A percentile compares a stretch with the other conserved stretches of the same genome.
These are phyloP conservation scores for Scolecobasidium constrictum DNA, from an alignment of 2,329 filamentous ascomycete genomes.

Conservation along the genomic window DNA sequence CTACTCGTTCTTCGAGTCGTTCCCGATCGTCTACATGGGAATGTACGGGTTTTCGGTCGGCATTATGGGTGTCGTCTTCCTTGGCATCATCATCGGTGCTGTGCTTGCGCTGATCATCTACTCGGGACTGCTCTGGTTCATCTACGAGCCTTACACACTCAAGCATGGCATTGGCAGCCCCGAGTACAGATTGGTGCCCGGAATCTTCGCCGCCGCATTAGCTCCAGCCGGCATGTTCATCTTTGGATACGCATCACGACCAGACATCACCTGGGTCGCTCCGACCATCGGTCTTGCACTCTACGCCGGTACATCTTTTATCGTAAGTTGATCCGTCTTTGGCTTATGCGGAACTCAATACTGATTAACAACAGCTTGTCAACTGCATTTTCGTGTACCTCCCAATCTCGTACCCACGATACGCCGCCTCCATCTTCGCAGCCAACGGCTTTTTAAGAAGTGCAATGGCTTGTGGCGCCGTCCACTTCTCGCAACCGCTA, in stretches of 20 bases:
- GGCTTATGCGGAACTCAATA: no score
- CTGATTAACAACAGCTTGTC: not conserved
- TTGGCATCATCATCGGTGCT: conserved; percentile 6
- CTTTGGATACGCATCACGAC: conserved; percentile 7
- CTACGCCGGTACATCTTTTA: conserved; percentile 5
- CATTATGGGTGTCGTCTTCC: conserved; percentile 10
- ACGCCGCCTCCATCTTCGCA: conserved; percentile 5
- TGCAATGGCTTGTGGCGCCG: conserved; percentile 9
- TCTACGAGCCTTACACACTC: conserved; percentile 8
- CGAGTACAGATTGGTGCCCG: conserved; percentile 4
- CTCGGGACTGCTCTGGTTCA: not conserved
- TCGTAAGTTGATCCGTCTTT: no score
- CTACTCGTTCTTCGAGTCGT: conserved; percentile 12
- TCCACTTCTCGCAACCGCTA: conserved; percentile 9
- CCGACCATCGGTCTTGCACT: conserved; percentile 8
- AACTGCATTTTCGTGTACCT: conserved; percentile 7
- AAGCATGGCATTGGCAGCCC: conserved; percentile 4
- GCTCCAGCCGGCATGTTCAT: conserved; percentile 10
- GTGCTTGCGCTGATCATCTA: conserved; percentile 5
- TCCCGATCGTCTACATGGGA: conserved; percentile 9
- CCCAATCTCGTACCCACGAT: conserved; percentile 3
- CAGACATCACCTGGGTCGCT: conserved; percentile 7
- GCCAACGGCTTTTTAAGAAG: conserved; percentile 7
- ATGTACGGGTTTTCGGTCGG: conserved; percentile 10
- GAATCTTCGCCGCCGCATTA: conserved; percentile 6